Evolutionary conservation across 1,284 basidiomycete genomes (phyloP), one percentile per base, ranked within the genome.

Genomic region (Ustilago vetiveriae): DNA sequence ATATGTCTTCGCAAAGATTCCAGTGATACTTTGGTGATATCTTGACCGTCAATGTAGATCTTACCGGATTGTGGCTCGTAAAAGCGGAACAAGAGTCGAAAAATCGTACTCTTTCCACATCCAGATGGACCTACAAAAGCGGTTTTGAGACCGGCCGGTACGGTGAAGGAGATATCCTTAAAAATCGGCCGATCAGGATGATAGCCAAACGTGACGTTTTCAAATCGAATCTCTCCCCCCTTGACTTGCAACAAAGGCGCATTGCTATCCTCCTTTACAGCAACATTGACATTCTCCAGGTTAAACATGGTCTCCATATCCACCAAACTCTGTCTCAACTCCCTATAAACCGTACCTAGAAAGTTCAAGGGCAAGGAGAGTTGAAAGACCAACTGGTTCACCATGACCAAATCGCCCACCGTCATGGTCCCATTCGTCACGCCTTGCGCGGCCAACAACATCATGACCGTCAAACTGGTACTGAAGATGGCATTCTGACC

Each of bases 381-480:
- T 82, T 98, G 96, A 85, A 98, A 98, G 33, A 98, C 94, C n/a
- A 98, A 87, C 81, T 98, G 95, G 82, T 98, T 98, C 75, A 96
- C 90, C 91, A 98, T 96, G 65, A 98, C 96, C 19, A 98, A 87
- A 81, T 98, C 95, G 10, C 95, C 96, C 22, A 98, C 88, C 2
- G 94, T 97, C 95, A 98, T 98, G 0, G 92, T 93, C 11, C 94
- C 94, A 72, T 93, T 90, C 40, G 94, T 84, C 6, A 98, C 90
- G 0, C 94, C 94, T 81, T 98, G 92, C 0, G 95, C 94, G 4
- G 94, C 94, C 55, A 98, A 85, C 74, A 96, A 89, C 95, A 98
- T 98, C 84, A 96, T 94, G 56, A 90, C 86, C 0, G 95, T 98
- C 77, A 98, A 82, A 0, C 94, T 93, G 13, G 88, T 88, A 0